A percentile compares a stretch with the other conserved stretches of the same genome.
phyloP scores from a whole-genome alignment of 2,329 filamentous ascomycete species.

The Claviceps sp. region DNA sequence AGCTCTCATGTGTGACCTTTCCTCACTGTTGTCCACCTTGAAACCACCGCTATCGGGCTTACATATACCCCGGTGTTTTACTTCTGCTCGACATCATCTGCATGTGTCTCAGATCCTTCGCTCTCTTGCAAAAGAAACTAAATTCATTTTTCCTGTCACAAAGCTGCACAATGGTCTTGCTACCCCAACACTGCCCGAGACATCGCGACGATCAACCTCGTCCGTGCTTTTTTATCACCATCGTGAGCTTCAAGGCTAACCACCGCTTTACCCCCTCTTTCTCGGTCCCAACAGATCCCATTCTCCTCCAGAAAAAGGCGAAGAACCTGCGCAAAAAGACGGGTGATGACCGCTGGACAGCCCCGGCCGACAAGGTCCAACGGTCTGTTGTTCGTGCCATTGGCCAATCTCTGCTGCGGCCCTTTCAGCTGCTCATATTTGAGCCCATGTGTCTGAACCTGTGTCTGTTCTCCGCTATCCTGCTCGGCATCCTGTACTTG shows the following conservation, averaged over 20 bases:
- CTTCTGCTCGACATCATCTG: background rate
- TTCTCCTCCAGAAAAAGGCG: constrained; percentile 63
- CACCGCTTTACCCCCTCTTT: background rate
- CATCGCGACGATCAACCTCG: background rate
- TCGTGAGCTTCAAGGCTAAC: background rate
- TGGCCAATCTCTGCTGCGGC: constrained; percentile 46
- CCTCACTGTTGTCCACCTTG: background rate
- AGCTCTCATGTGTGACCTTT: background rate
- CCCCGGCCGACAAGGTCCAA: constrained; percentile 60
- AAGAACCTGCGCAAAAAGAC: constrained; percentile 56
- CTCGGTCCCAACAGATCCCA: constrained; percentile 31
- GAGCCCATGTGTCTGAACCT: constrained; percentile 81
- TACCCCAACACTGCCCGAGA: background rate
- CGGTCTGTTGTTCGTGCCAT: constrained; percentile 54
- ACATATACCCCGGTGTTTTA: background rate
- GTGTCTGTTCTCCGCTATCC: constrained; percentile 68
- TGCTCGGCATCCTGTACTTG: constrained; percentile 80
- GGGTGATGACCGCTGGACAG: constrained; percentile 62
- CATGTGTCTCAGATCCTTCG: constrained; percentile 1
- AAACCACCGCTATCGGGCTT: background rate
- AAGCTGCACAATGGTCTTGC: background rate
- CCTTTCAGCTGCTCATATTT: constrained; percentile 64
- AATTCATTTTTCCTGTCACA: background rate
- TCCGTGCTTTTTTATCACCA: background rate
- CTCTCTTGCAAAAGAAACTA: background rate